Conservation (phyloP, 208 protist genomes). For the Acanthamoeba lenticulata region DNA sequence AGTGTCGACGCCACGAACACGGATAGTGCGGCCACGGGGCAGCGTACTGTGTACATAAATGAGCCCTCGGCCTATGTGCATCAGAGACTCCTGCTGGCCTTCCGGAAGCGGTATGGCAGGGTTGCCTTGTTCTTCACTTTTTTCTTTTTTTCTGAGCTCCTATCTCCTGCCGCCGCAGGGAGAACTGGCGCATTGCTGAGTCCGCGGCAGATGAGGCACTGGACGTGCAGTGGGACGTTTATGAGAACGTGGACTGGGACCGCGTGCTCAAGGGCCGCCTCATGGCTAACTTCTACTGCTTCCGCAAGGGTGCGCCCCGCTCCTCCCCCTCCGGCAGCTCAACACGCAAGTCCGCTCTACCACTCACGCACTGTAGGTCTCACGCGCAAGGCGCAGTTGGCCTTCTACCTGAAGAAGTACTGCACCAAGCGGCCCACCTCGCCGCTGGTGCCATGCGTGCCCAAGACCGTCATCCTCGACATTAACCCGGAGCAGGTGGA, state of each 20-base stretch:
- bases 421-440: constrained; percentile 6
- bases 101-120: constrained; percentile 1
- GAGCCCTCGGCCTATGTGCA: neutral
- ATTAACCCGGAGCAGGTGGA: constrained; percentile 7
- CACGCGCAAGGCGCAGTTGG: constrained; percentile 43
- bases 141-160: too few relatives aligned
- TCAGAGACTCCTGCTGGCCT: neutral
- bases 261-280: constrained; percentile 46
- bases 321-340: neutral
- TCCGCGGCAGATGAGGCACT: neutral
- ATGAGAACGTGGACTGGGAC: constrained; percentile 41
- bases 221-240: constrained; percentile 28
- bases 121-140: too few relatives aligned
- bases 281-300: constrained; percentile 58
- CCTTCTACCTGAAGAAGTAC: constrained; percentile 47
- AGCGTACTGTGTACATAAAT: neutral
- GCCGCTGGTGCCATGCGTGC: neutral
- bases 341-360: neutral
- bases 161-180: neutral
- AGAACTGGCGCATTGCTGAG: neutral
- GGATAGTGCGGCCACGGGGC: neutral
- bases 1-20: neutral
- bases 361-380: neutral
- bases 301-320: constrained; percentile 15
- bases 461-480: constrained; percentile 43